Base-by-base conservation (phyloP, 1,284 basidiomycete species). In the Cerioporus squamosus region DNA sequence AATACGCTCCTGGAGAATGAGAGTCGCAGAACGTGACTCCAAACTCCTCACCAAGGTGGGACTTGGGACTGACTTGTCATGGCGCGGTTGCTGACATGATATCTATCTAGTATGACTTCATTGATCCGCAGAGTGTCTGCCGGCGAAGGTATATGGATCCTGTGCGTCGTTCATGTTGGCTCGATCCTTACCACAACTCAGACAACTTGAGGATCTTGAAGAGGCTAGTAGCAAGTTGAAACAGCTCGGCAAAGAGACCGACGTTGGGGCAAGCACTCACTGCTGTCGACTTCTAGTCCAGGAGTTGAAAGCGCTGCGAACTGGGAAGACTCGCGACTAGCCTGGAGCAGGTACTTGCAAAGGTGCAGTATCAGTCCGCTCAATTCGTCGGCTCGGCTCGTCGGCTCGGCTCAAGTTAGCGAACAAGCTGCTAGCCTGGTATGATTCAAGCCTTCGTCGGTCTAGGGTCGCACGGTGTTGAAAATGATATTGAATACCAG, bases 51-150 rank as follows among this genome's bases (percentile, higher is more conserved):
- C 83, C 74, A 94, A 94, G 81, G 90, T 88, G 31, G 69, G 40
- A 40, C 9, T 42, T 24, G 38, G 0, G 1, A 10, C 44, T 22
- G 12, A 9, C 36, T 39, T 36, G 6, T 44, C 8, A 10, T 39
- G 42, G 43, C n/a, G 24, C n/a, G 10, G 45, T 44, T 26, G 26
- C 26, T 43, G 23, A 39, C 48, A 36, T 23, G 20, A 31, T 8
- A n/a, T 31, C 23, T 57, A 93, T n/a, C n/a, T n/a, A n/a, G 88
- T 94, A 94, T 68, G 91, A 95, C 66, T 91, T 94, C 51, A 89
- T 93, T 64, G 93, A 94, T 70, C 93, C 93, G 70, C 61, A 60
- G 69, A 58, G 1, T 45, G 59, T 3, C 65, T 67, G 20, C 54
- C 53, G 3, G 49, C 58, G 15, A 59, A 59, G 56, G 68, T 68